A percentile compares a stretch with the other conserved stretches of the same genome.
Conservation (phyloP, 192 early-diverging fungal genomes). For the Dissophora globulifera region DNA sequence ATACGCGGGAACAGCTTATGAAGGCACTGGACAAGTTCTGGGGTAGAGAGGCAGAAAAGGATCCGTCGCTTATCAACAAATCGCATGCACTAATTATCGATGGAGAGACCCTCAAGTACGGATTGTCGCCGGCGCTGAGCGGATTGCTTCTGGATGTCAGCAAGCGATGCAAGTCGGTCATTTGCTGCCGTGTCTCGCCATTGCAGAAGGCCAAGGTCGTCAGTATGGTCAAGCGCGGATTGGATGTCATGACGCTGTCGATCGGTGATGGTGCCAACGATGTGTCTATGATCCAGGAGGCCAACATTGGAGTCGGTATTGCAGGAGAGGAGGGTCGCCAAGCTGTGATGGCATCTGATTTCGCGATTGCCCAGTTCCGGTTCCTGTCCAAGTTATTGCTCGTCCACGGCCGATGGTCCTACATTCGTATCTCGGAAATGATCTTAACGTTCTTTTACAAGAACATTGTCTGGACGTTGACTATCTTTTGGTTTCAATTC, state of each 20-base stretch:
- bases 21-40: constrained; percentile 72
- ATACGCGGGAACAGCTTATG: constrained; percentile 72
- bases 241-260: constrained; percentile 88
- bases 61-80: constrained; percentile 36
- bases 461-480: constrained; percentile 89
- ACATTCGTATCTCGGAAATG: constrained; percentile 85
- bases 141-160: constrained; percentile 76
- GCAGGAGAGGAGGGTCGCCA: constrained; percentile 95
- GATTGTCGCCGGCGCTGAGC: constrained; percentile 70
- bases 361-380: constrained; percentile 91
- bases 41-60: constrained; percentile 41
- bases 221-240: constrained; percentile 81
- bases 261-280: constrained; percentile 98
- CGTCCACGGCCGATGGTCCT: constrained; percentile 96
- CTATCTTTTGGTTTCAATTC: constrained; percentile 93
- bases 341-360: constrained; percentile 93
- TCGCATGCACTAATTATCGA: constrained; percentile 87
- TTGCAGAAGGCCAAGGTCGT: constrained; percentile 97
- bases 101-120: constrained; percentile 85
- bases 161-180: constrained; percentile 84
- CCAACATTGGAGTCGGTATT: constrained; percentile 95
- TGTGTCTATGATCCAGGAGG: constrained; percentile 98
- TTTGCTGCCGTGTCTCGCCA: constrained; percentile 96
- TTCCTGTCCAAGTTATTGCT: constrained; percentile 85
- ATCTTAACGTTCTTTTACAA: constrained; percentile 96